Base-by-base conservation (phyloP, 352 stramenopile species). In the Plasmopara halstedii region DNA sequence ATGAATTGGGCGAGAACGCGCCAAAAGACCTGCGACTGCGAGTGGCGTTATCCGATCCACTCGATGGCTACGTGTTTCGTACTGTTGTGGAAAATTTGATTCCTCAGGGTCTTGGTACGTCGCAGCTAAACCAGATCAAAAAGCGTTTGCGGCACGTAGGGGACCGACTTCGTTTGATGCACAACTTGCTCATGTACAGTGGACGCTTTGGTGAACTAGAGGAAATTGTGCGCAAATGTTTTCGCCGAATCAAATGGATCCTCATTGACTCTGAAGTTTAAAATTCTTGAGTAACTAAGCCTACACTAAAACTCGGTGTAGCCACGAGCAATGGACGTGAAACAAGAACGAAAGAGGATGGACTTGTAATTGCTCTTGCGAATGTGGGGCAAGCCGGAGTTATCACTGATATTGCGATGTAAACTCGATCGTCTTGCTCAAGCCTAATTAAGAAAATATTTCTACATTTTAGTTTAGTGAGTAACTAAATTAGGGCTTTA, bases 201-300 rank as follows among this genome's bases (percentile, higher is more conserved):
- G 78, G 80, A 21, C 79, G 85, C 31, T 93, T 77, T 54, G 76
- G 79, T 21, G 63, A 86, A 32, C 57, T 95, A 25, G 80, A 93
- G 47, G 81, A 94, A 50, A 91, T 95, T 38, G 82, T 95, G 42
- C 83, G 85, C 29, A 95, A 95, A 62, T 92, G 79, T 70, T 95
- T 93, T 66, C 79, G 80, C 48, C 83, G 85, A 51, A 91, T 95
- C 63, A 94, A 92, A 62, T 95, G 85, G 82, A 95, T 95, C 62
- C 67, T 95, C 22, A 91, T 91, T 52, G 85, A 95, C 50, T 93
- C 81, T 23, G 81, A 93, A 56, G 77, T 89, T 25, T 92, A 87
- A 85, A 26, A 19, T 7, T 19, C 14, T 27, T 0, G 21, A 33
- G 29, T 14, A 8, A 27, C 23, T 9, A 29, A 4, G 7, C 3